Percentiles rank a stretch among this genome's conserved stretches.
Conservation (phyloP, 352 stramenopile genomes). For the Globisporangium nodosum region DNA sequence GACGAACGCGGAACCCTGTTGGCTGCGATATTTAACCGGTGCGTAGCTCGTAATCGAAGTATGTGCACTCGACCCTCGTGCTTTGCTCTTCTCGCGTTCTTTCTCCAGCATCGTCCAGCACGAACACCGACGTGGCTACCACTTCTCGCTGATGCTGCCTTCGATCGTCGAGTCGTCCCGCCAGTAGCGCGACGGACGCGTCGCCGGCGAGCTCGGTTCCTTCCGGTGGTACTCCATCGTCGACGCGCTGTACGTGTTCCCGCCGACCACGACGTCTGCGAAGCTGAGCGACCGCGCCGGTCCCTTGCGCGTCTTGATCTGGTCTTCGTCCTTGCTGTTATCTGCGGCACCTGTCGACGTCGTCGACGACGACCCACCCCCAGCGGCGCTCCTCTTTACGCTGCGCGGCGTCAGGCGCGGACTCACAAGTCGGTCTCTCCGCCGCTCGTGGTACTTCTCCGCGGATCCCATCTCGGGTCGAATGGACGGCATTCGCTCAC, state of each 20-base stretch:
- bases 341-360: conserved; percentile 10
- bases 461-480: conserved; percentile 42
- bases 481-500: conserved; percentile 44
- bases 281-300: conserved; percentile 80
- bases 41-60: too few relatives aligned
- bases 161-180: conserved; percentile 52
- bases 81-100: conserved; percentile 14
- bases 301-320: conserved; percentile 40
- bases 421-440: conserved; percentile 28
- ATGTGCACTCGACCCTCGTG: too few relatives aligned
- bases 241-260: conserved; percentile 20
- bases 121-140: conserved; percentile 63
- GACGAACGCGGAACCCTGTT: too few relatives aligned
- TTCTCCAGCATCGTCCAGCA: conserved; percentile 20
- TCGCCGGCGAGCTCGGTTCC: conserved; percentile 37
- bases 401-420: conserved; percentile 30
- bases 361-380: conserved; percentile 4
- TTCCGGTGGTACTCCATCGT: conserved; percentile 20
- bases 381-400: conserved; percentile 11
- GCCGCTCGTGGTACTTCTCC: conserved; percentile 42
- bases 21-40: too few relatives aligned
- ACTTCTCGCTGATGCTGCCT: conserved; percentile 61
- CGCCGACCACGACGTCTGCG: conserved; percentile 74
- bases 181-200: conserved; percentile 35
- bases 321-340: conserved; percentile 20